Evolutionary conservation across 768 basidiomycete species (phyloP).

Genomic region (Suillus lakei): DNA sequence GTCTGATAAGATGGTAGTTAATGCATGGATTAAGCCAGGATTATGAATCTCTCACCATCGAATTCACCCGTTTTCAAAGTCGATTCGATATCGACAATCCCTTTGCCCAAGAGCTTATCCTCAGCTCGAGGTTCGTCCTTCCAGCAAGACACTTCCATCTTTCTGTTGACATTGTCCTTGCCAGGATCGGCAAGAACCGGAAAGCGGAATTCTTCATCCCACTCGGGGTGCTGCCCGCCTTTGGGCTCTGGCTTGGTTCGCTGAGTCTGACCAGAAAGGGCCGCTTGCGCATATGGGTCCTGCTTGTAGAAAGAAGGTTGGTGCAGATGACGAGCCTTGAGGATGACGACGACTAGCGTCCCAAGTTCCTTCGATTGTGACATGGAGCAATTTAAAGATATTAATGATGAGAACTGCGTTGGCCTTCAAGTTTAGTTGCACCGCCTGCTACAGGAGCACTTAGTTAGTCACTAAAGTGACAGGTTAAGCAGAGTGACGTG

Average conservation of each 20-base stretch:
- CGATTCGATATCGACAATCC: conserved; percentile 73
- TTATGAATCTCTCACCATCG: conserved; percentile 63
- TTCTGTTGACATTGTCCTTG: conserved; percentile 50
- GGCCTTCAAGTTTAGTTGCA: background rate
- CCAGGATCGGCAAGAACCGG: conserved; percentile 65
- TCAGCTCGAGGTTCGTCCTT: conserved; percentile 76
- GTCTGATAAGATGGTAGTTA: conserved; percentile 46
- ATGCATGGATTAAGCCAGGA: background rate
- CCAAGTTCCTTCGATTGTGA: conserved; percentile 59
- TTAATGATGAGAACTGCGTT: background rate
- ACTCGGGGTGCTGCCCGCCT: conserved; percentile 92
- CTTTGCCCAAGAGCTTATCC: conserved; percentile 77
- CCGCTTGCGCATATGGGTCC: conserved; percentile 78
- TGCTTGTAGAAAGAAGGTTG: conserved; percentile 90
- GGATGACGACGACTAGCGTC: conserved; percentile 82
- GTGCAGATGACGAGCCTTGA: conserved; percentile 86
- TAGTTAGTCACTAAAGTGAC: background rate
- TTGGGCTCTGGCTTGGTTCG: conserved; percentile 77
- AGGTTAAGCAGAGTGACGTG: background rate
- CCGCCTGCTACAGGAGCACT: background rate
- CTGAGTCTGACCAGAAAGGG: conserved; percentile 63
- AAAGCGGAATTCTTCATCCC: conserved; percentile 90
- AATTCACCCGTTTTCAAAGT: conserved; percentile 88
- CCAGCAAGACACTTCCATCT: conserved; percentile 77
- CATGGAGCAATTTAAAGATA: conserved; percentile 24